These are phyloP conservation scores for Aspergillus oerlinghausenensis DNA, from an alignment of 2,329 filamentous ascomycete species.

Conservation along the genomic window DNA sequence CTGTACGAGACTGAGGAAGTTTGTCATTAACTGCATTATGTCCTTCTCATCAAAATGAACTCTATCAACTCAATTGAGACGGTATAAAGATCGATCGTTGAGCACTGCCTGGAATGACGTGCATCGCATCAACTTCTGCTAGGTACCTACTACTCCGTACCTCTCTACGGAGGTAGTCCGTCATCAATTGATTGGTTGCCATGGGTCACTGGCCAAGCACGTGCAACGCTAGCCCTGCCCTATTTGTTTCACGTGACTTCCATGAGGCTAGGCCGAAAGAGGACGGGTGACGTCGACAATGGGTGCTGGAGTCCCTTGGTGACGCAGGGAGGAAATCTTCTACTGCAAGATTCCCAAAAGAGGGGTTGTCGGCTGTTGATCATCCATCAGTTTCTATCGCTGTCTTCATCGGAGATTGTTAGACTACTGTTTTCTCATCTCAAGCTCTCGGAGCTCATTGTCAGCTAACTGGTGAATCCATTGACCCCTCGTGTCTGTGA, in stretches of 20 bases:
- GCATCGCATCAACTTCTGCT: too few relatives aligned
- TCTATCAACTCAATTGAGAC: neutral
- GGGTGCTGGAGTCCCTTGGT: neutral
- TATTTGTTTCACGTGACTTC: neutral
- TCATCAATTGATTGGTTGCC: neutral
- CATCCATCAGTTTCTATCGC: neutral
- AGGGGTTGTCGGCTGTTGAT: neutral
- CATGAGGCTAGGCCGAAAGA: neutral
- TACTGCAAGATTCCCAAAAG: neutral
- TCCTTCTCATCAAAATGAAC: too few relatives aligned
- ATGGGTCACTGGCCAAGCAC: neutral
- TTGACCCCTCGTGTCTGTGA: slow-evolving; percentile 10
- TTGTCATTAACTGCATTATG: too few relatives aligned
- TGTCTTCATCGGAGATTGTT: neutral
- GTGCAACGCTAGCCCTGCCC: neutral
- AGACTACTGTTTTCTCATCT: neutral
- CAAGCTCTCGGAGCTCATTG: neutral
- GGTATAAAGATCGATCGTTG: too few relatives aligned
- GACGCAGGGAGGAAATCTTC: neutral
- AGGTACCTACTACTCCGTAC: too few relatives aligned
- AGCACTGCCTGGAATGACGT: too few relatives aligned
- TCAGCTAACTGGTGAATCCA: neutral
- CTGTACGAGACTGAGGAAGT: neutral
- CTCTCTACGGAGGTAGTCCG: too few relatives aligned
- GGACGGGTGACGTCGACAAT: neutral